Evolutionary conservation across 805 yeast species (phyloP), one percentile per base, ranked within the genome.

Genomic region (Candida michaelii): DNA sequence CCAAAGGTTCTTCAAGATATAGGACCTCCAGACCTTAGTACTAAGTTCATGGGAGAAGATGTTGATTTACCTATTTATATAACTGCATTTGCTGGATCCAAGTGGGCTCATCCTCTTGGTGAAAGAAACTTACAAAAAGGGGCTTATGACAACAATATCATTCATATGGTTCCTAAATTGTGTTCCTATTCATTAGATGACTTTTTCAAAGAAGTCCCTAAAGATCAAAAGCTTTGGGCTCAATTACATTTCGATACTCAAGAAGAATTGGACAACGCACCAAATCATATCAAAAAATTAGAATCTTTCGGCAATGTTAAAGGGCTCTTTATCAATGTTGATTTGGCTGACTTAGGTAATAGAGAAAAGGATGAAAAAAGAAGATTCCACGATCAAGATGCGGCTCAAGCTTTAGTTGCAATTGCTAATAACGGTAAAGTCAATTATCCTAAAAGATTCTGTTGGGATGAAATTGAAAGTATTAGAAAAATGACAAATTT

Each of bases 1-100:
- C 97, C 97, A 11, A 72, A 78, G 41, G 73, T 89, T 25, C 33
- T 39, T 25, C 85, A 86, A 10, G 85, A 89, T 60, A 58, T 59
- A 19, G 63, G 56, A 11, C 50, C 55, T 4, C 46, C 47, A 14
- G 59, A 60, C 31, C 36, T 47, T 10, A 31, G 35, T 3, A 25
- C 50, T 8, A 50, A 56, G 5, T 43, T 45, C 24, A 48, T 62
- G 27, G 66, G 66, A 14, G 36, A 42, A 17, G 32, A 49, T 12
- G 54, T 45, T 34, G 30, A 50, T 4, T 15, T 50, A 14, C 70
- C 70, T 2, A 43, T 63, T 18, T 67, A 66, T 15, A 42, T 62
- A 17, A 60, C 69, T 12, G 67, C 69, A 7, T 48, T 61, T 23
- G 70, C 68, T 1, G 54, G 54, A 38, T 61, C 60, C 34, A 48